Percentiles rank a stretch among this genome's conserved stretches.
phyloP scores from a whole-genome alignment of 441 rosid species.

The Erodium texanum region DNA sequence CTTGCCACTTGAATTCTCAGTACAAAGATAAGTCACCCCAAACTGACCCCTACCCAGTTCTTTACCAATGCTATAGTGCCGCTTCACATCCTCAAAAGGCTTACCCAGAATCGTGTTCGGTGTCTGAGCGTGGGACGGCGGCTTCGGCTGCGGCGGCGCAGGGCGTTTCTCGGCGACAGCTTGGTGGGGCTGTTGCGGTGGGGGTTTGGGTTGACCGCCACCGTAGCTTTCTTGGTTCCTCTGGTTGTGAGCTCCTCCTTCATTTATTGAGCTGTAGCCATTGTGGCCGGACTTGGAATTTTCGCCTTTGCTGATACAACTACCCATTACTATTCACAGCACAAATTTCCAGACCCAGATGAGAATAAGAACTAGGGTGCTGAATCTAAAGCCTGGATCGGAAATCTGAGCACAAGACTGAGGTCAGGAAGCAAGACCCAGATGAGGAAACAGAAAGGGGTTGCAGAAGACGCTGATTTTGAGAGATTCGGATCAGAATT shows the following conservation, averaged over 20 bases:
- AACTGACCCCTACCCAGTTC: constrained; percentile 54
- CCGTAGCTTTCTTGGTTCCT: constrained; percentile 20
- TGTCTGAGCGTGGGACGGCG: constrained; percentile 22
- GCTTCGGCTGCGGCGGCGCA: constrained; percentile 22
- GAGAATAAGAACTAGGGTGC: constrained; percentile 4
- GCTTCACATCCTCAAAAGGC: constrained; percentile 50
- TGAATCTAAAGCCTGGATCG: constrained; percentile 12
- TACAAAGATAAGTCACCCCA: constrained; percentile 52
- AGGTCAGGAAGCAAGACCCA: not conserved
- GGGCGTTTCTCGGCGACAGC: too few relatives aligned
- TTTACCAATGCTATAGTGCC: constrained; percentile 36
- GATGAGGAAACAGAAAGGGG: not conserved
- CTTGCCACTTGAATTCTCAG: constrained; percentile 45
- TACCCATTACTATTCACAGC: constrained; percentile 38
- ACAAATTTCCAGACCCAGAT: constrained; percentile 5
- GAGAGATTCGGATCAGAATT: not conserved
- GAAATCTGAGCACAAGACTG: not conserved
- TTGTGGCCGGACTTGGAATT: constrained; percentile 29
- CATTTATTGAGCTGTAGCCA: constrained; percentile 32
- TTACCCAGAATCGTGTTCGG: constrained; percentile 56
- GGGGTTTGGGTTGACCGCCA: too few relatives aligned
- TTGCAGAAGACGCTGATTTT: constrained; percentile 8
- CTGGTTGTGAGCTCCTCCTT: constrained; percentile 19
- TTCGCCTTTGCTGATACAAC: constrained; percentile 41
- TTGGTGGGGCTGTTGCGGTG: too few relatives aligned